A percentile compares a stretch with the other conserved stretches of the same genome.
Evolutionary conservation across 768 basidiomycete species (phyloP).

Genomic region (Dacryopinax spathularia): DNA sequence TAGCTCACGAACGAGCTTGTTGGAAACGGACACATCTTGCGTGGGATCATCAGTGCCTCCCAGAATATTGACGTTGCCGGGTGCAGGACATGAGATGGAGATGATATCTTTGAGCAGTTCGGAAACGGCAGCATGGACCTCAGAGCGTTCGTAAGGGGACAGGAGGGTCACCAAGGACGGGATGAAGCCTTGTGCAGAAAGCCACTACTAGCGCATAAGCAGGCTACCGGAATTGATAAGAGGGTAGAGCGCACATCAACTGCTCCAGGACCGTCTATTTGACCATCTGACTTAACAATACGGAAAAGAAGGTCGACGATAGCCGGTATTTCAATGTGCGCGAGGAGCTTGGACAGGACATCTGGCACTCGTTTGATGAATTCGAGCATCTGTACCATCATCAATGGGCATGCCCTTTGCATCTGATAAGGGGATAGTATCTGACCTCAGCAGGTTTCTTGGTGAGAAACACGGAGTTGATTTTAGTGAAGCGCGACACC

Average conservation of each 20-base stretch:
- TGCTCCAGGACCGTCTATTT: slow-evolving; percentile 63
- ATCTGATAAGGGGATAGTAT: slow-evolving; percentile 9
- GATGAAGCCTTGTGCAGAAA: slow-evolving; percentile 73
- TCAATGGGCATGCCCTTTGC: neutral
- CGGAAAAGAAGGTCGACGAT: slow-evolving; percentile 84
- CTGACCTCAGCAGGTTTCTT: slow-evolving; percentile 82
- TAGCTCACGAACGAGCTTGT: slow-evolving; percentile 78
- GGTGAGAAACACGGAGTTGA: slow-evolving; percentile 73
- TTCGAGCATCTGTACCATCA: slow-evolving; percentile 56
- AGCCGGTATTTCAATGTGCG: slow-evolving; percentile 76
- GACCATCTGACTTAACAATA: slow-evolving; percentile 79
- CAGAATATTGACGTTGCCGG: slow-evolving; percentile 50
- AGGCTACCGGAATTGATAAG: slow-evolving; percentile 14
- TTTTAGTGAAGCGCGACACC: slow-evolving; percentile 87
- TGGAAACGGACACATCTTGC: slow-evolving; percentile 50
- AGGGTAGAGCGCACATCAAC: slow-evolving; percentile 63
- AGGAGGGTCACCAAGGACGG: slow-evolving; percentile 65
- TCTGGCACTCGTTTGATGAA: slow-evolving; percentile 77
- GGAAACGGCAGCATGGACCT: slow-evolving; percentile 72
- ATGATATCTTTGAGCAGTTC: slow-evolving; percentile 92
- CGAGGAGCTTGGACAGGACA: slow-evolving; percentile 67
- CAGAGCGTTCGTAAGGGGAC: slow-evolving; percentile 56
- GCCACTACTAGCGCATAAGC: slow-evolving; percentile 43
- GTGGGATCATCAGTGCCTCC: slow-evolving; percentile 32
- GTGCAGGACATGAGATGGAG: slow-evolving; percentile 80